phyloP scores from a whole-genome alignment of 306 rosid species.

The Rubus parviflorus region DNA sequence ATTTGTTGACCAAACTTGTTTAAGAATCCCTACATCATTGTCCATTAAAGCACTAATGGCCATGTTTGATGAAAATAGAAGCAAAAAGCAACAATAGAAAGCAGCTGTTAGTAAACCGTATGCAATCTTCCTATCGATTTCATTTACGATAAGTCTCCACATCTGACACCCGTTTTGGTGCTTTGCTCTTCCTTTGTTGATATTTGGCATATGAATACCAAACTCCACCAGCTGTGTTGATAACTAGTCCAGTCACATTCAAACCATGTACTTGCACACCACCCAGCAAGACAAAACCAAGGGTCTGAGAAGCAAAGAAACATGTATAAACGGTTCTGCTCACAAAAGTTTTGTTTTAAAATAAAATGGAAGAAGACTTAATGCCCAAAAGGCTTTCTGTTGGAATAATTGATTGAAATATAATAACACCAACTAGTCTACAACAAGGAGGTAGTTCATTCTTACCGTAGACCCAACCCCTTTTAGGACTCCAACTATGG shows the following conservation, averaged over 20 bases:
- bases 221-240: slow-evolving; percentile 92
- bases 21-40: not conserved
- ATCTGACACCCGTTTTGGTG: slow-evolving; percentile 47
- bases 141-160: slow-evolving; percentile 65
- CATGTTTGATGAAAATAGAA: slow-evolving; percentile 4
- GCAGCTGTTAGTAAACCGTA: slow-evolving; percentile 26
- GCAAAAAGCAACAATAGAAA: slow-evolving; percentile 12
- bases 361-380: slow-evolving; percentile 1
- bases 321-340: slow-evolving; percentile 2
- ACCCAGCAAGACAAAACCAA: slow-evolving; percentile 80
- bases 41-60: not conserved
- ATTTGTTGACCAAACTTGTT: not conserved
- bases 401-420: slow-evolving; percentile 11
- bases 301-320: slow-evolving; percentile 56
- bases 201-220: slow-evolving; percentile 94
- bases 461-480: slow-evolving; percentile 98
- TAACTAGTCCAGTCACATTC: slow-evolving; percentile 81
- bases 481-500: slow-evolving; percentile 95
- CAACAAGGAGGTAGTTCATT: slow-evolving; percentile 17
- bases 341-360: not conserved
- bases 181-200: slow-evolving; percentile 65
- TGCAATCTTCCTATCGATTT: slow-evolving; percentile 19
- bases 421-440: slow-evolving; percentile 24
- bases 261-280: slow-evolving; percentile 83
- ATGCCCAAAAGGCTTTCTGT: not conserved